phyloP scores from a whole-genome alignment of 768 basidiomycete species.

The Podaxis sp. region DNA sequence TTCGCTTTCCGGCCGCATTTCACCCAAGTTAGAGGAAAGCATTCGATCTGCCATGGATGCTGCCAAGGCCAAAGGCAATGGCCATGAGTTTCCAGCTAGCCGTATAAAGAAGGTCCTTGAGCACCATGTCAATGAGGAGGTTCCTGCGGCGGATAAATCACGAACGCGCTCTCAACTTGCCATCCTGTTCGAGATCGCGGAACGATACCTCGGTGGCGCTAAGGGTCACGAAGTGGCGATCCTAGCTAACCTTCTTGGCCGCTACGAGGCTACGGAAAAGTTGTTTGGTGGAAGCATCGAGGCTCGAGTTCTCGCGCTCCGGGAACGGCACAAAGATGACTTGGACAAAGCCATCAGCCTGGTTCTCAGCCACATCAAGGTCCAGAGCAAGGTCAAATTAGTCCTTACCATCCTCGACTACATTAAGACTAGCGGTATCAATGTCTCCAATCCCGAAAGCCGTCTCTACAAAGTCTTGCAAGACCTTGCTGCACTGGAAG shows the following conservation, averaged over 20 bases:
- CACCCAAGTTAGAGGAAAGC: constrained; percentile 83
- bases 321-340: constrained; percentile 90
- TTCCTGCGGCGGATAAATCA: constrained; percentile 74
- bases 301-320: constrained; percentile 81
- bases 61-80: constrained; percentile 67
- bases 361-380: constrained; percentile 95
- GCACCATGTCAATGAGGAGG: constrained; percentile 74
- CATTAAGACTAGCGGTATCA: constrained; percentile 76
- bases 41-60: constrained; percentile 76
- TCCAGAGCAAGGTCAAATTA: constrained; percentile 86
- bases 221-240: constrained; percentile 82
- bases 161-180: constrained; percentile 74
- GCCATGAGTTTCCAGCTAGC: constrained; percentile 83
- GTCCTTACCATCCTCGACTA: constrained; percentile 84
- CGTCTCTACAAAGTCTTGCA: constrained; percentile 73
- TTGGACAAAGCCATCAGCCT: constrained; percentile 83
- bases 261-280: constrained; percentile 84
- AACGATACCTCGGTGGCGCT: constrained; percentile 75
- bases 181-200: constrained; percentile 69
- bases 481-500: constrained; percentile 81
- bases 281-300: constrained; percentile 94
- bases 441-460: constrained; percentile 72
- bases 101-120: constrained; percentile 86
- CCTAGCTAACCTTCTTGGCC: constrained; percentile 70
- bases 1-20: constrained; percentile 89